phyloP scores from a whole-genome alignment of 73 alveolate species.

The Halteria grandinella region DNA sequence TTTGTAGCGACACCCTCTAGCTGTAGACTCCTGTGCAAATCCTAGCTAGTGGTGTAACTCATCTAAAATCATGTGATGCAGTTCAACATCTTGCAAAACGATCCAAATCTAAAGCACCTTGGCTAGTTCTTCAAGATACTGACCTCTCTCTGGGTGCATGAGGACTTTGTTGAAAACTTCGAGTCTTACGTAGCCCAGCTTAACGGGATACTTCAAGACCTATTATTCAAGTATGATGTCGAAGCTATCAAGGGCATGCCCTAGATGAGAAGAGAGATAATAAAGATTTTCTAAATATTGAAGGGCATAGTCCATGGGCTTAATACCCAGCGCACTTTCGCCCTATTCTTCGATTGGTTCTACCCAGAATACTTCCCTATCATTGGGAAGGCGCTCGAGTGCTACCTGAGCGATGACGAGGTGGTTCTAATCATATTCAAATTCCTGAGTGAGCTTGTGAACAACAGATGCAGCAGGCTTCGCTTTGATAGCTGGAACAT shows the following conservation, averaged over 20 bases:
- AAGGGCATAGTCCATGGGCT: constrained; percentile 63
- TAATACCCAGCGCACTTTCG: constrained; percentile 42
- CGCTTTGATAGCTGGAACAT: constrained; percentile 57
- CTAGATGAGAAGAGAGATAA: constrained; percentile 1
- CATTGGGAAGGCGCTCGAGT: constrained; percentile 28
- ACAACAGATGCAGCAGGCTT: constrained; percentile 55
- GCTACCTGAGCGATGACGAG: constrained; percentile 35
- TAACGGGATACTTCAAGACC: constrained; percentile 7
- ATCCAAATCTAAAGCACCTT: constrained; percentile 40
- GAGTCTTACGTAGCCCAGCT: constrained; percentile 39
- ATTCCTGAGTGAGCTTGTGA: constrained; percentile 52
- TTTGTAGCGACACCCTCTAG: constrained; percentile 34
- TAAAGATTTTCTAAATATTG: constrained; percentile 48
- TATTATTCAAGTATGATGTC: background rate
- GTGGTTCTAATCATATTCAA: constrained; percentile 38
- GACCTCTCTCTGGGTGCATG: constrained; percentile 58
- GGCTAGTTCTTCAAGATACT: constrained; percentile 50
- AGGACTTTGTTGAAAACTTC: constrained; percentile 55
- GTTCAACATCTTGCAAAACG: constrained; percentile 44
- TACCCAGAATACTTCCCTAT: constrained; percentile 57
- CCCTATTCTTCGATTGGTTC: constrained; percentile 69
- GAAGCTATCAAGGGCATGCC: background rate
- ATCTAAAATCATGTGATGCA: constrained; percentile 53
- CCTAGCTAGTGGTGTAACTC: constrained; percentile 3
- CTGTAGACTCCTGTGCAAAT: constrained; percentile 30